A percentile compares a stretch with the other conserved stretches of the same genome.
phyloP scores from a whole-genome alignment of 176 grass and related monocot species.

The Tuctoria greenei region DNA sequence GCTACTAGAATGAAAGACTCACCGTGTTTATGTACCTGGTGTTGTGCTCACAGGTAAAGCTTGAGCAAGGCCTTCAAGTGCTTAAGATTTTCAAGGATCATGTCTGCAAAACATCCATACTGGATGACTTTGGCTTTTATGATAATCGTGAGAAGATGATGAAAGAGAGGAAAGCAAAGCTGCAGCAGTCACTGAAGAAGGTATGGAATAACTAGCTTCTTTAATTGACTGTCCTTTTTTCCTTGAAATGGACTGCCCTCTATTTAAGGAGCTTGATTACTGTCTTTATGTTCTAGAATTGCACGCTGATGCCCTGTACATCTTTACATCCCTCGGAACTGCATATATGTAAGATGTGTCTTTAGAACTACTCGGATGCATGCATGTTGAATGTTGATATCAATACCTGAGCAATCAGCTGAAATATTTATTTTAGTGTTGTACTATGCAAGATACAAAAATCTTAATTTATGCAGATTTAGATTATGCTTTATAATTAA shows the following conservation, averaged over 20 bases:
- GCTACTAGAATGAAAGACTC: constrained; percentile 19
- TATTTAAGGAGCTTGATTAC: not conserved
- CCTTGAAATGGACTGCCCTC: not conserved
- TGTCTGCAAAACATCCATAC: constrained; percentile 73
- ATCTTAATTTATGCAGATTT: not conserved
- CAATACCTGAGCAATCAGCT: not conserved
- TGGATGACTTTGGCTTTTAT: constrained; percentile 87
- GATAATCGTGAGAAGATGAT: constrained; percentile 88
- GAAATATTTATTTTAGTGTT: not conserved
- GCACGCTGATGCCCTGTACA: not conserved
- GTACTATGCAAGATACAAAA: not conserved
- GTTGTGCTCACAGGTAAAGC: constrained; percentile 65
- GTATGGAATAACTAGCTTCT: constrained; percentile 23
- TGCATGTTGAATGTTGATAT: not conserved
- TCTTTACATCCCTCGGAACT: not conserved
- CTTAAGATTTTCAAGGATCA: constrained; percentile 89
- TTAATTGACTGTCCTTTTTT: not conserved
- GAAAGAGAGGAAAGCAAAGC: constrained; percentile 75
- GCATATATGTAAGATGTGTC: not conserved
- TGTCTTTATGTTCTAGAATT: not conserved
- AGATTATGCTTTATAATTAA: not conserved
- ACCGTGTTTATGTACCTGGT: constrained; percentile 24
- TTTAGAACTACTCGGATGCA: not conserved
- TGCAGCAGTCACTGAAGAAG: constrained; percentile 76
- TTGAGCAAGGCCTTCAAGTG: constrained; percentile 77